These are phyloP conservation scores for Bondarzewia mesenterica DNA, from an alignment of 1,284 basidiomycete genomes.

Conservation along the genomic window DNA sequence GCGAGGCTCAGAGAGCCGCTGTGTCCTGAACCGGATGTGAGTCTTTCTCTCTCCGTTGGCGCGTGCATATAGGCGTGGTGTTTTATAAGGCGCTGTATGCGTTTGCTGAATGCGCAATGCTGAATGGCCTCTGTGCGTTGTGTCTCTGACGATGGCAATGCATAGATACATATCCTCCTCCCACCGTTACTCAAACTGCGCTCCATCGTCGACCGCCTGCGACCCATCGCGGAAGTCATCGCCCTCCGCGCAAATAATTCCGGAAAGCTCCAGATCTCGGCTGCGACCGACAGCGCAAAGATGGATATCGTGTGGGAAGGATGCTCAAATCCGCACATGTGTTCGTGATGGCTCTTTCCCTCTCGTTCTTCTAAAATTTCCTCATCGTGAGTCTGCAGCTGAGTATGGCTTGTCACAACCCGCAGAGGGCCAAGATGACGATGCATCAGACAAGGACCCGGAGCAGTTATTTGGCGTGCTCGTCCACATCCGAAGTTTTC, in stretches of 20 bases:
- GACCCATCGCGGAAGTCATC: constrained; percentile 71
- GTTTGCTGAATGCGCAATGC: not conserved
- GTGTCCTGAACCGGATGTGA: constrained; percentile 86
- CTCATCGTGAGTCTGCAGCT: not conserved
- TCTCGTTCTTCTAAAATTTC: not conserved
- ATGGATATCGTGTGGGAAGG: constrained; percentile 80
- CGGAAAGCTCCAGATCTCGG: constrained; percentile 59
- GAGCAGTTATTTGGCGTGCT: constrained; percentile 58
- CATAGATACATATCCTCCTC: constrained; percentile 74
- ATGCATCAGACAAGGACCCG: constrained; percentile 31
- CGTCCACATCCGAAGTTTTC: constrained; percentile 68
- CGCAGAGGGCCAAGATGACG: constrained; percentile 23
- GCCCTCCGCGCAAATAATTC: constrained; percentile 60
- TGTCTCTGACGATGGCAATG: not conserved
- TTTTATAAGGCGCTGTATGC: not conserved
- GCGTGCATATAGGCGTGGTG: no score
- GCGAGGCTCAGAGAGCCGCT: constrained; percentile 71
- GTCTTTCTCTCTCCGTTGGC: no score
- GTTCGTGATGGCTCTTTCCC: constrained; percentile 30
- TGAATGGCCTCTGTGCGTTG: not conserved
- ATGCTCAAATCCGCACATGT: constrained; percentile 59
- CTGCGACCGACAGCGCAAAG: constrained; percentile 61
- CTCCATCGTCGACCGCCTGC: constrained; percentile 70
- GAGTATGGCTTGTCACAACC: constrained; percentile 13
- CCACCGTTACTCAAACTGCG: constrained; percentile 74